Conservation (phyloP, 139 green algal genomes). For the Nannochloris sp. region DNA sequence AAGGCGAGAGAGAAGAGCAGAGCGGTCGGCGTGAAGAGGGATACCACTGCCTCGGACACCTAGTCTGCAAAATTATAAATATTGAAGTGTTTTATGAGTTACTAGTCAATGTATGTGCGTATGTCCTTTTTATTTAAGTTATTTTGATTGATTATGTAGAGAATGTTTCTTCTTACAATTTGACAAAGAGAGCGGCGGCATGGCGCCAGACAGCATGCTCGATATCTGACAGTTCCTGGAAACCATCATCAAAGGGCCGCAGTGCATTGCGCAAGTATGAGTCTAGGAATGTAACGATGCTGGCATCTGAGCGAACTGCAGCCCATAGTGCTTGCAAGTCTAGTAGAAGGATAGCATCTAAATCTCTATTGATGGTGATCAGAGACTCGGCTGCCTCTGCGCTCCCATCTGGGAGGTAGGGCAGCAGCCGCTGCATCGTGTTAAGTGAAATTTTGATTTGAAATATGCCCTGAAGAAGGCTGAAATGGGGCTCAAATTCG, state of each 20-base stretch:
- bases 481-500: no score
- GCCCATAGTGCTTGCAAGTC: conserved; percentile 7
- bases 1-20: conserved; percentile 3
- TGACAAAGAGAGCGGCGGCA: conserved; percentile 11
- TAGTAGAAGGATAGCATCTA: conserved; percentile 7
- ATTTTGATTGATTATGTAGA: neutral
- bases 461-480: no score
- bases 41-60: conserved; percentile 3
- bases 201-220: conserved; percentile 5
- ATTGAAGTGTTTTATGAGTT: neutral
- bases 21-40: conserved; percentile 1
- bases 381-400: neutral
- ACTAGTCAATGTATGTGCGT: neutral
- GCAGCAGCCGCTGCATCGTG: conserved; percentile 25
- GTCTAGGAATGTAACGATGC: conserved; percentile 7
- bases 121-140: neutral
- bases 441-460: no score
- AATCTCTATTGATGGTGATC: neutral
- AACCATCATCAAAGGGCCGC: conserved; percentile 16
- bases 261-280: conserved; percentile 19
- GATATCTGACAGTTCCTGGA: neutral
- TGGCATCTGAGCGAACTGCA: neutral
- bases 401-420: conserved; percentile 10
- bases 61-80: conserved; percentile 2
- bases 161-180: conserved; percentile 20